Evolutionary conservation across 208 protist genomes (phyloP), one percentile per base, ranked within the genome.

Genomic region (Hexamita inflata): DNA sequence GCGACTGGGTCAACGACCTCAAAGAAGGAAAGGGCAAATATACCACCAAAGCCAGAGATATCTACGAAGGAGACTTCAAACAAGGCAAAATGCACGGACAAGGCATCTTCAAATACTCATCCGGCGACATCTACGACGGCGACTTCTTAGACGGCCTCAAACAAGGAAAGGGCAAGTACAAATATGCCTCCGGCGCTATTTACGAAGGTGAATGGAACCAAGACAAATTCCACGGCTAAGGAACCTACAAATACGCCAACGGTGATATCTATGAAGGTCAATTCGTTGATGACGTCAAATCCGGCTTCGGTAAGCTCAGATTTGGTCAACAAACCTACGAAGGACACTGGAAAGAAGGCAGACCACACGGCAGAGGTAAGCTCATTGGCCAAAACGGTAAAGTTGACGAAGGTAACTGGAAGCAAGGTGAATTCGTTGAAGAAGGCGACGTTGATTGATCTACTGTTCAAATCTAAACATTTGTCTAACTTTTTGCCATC

Each of bases 1-100:
- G 75, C 4, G 19, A 26, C 9, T 78, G 75, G 75, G 19, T 34
- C 2, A 35, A 57, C 19, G 75, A 62, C 45, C 7, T 74, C 1
- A 58, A 68, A 29, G 1, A 77, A 39, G 77, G 77, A 13, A 4
- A 58, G 60, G 68, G 68, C 13, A 79, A 34, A n/a, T 75, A 84
- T 59, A 77, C 45, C 32, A 84, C 84, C 62, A 76, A 42, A 0
- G 82, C 78, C 11, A 75, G 80, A 39, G 58, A 79, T 35, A 57
- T 77, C n/a, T 83, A 83, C 60, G 65, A 77, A n/a, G 81, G 81
- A 26, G 35, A 78, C 19, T 83, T 74, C 76, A 67, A 62, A 38
- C 19, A 68, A 26, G 57, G 41, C 1, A 67, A 79, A 35, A 41
- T 77, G 26, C 53, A 78, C n/a, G 81, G 81, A 9, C 9, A 75